Evolutionary conservation across 495 filamentous ascomycete genomes (phyloP).

Genomic region (Podospora pseudoanserina): DNA sequence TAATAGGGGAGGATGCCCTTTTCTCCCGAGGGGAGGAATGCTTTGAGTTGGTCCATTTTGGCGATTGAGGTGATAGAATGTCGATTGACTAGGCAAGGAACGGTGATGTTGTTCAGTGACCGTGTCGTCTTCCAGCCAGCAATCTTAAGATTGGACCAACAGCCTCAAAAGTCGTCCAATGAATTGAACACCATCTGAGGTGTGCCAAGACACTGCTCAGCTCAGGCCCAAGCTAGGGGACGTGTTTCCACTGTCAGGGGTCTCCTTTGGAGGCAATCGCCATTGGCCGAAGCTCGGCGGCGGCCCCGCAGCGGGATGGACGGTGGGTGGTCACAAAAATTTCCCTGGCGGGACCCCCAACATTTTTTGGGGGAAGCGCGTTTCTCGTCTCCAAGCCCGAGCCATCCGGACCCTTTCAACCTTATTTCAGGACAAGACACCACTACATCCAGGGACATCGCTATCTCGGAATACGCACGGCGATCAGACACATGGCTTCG

Average conservation of each 20-base stretch:
- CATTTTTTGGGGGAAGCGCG: constrained; percentile 12
- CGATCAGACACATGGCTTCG: not conserved
- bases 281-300: not conserved
- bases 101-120: not conserved
- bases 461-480: constrained; percentile 1
- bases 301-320: constrained; percentile 3
- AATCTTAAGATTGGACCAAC: too few species aligned
- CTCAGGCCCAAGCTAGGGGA: not conserved
- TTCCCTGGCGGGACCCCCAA: not conserved
- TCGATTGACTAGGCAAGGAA: not conserved
- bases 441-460: not conserved
- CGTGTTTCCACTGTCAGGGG: not conserved
- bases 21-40: constrained; percentile 38
- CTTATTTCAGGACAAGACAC: constrained; percentile 1
- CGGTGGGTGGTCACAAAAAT: constrained; percentile 1
- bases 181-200: not conserved
- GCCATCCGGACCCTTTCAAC: constrained; percentile 5
- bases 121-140: too few species aligned
- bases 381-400: not conserved
- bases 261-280: not conserved
- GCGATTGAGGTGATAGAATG: not conserved
- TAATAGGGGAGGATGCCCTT: constrained; percentile 49
- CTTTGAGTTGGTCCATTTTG: constrained; percentile 38
- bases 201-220: not conserved
- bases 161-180: not conserved